These are phyloP conservation scores for Arthrobotrys conoides DNA, from an alignment of 2,329 filamentous ascomycete genomes.

Conservation along the genomic window DNA sequence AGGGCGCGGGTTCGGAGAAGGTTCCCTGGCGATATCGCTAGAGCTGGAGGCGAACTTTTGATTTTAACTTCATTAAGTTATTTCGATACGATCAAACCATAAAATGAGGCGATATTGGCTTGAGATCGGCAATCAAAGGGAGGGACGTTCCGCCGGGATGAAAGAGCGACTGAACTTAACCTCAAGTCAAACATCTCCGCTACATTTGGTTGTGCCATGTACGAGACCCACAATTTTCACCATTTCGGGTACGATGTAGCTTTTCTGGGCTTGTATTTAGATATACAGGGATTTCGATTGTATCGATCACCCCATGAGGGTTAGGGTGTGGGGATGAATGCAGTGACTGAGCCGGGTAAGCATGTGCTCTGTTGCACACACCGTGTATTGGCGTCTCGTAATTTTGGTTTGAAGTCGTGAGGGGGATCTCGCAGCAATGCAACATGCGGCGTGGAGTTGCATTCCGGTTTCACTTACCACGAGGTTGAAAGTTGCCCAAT, in stretches of 20 bases:
- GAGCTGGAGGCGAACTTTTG: not conserved
- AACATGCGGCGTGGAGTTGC: conserved; percentile 23
- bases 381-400: conserved; percentile 22
- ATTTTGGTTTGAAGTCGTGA: conserved; percentile 23
- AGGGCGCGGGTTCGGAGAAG: conserved; percentile 26
- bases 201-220: conserved; percentile 13
- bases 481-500: conserved; percentile 8
- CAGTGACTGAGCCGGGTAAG: conserved; percentile 13
- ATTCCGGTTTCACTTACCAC: conserved; percentile 30
- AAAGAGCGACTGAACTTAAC: conserved; percentile 26
- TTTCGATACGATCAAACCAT: conserved; percentile 24
- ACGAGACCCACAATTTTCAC: conserved; percentile 23
- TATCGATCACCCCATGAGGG: conserved; percentile 14
- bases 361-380: conserved; percentile 44
- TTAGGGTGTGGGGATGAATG: conserved; percentile 25
- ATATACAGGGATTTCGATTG: conserved; percentile 46
- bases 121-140: conserved; percentile 36
- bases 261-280: conserved; percentile 1
- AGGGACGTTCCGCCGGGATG: conserved; percentile 52
- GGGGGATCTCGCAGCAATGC: conserved; percentile 8
- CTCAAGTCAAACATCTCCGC: conserved; percentile 3
- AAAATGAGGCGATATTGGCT: conserved; percentile 36
- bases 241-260: not conserved
- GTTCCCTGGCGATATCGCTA: conserved; percentile 36
- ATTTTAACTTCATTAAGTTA: conserved; percentile 17